phyloP scores from a whole-genome alignment of 345 rosid species.

The Salix dunnii region DNA sequence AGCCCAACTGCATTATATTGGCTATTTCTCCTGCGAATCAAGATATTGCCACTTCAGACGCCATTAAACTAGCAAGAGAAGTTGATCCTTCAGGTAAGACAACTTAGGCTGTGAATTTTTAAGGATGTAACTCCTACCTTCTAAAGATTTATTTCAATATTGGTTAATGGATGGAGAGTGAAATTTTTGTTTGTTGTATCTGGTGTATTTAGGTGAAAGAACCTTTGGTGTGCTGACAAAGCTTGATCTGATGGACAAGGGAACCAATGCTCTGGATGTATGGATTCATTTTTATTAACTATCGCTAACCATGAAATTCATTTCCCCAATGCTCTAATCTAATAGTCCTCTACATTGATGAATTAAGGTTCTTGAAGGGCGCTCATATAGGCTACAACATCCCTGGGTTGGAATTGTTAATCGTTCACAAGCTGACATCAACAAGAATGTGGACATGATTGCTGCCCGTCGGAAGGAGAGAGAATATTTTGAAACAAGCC shows the following conservation, averaged over 20 bases:
- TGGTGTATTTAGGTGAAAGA: slow-evolving; percentile 69
- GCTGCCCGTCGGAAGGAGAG: slow-evolving; percentile 86
- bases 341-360: slow-evolving; percentile 19
- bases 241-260: slow-evolving; percentile 99
- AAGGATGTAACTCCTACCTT: not conserved
- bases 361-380: slow-evolving; percentile 89
- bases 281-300: slow-evolving; percentile 19
- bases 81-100: slow-evolving; percentile 91
- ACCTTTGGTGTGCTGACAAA: slow-evolving; percentile 96
- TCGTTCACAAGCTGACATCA: slow-evolving; percentile 99
- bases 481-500: slow-evolving; percentile 96
- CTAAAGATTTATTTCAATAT: slow-evolving; percentile 1
- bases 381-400: slow-evolving; percentile 91
- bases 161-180: not conserved
- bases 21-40: slow-evolving; percentile 99
- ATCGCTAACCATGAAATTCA: slow-evolving; percentile 3
- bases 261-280: slow-evolving; percentile 92
- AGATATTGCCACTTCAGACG: slow-evolving; percentile 99
- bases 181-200: slow-evolving; percentile 8
- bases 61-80: slow-evolving; percentile 98
- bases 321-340: slow-evolving; percentile 20
- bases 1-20: slow-evolving; percentile 98
- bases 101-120: slow-evolving; percentile 13
- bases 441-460: slow-evolving; percentile 92
- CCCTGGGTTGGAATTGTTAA: slow-evolving; percentile 99